Evolutionary conservation across 345 rosid species (phyloP).

Genomic region (Lumnitzera littorea): DNA sequence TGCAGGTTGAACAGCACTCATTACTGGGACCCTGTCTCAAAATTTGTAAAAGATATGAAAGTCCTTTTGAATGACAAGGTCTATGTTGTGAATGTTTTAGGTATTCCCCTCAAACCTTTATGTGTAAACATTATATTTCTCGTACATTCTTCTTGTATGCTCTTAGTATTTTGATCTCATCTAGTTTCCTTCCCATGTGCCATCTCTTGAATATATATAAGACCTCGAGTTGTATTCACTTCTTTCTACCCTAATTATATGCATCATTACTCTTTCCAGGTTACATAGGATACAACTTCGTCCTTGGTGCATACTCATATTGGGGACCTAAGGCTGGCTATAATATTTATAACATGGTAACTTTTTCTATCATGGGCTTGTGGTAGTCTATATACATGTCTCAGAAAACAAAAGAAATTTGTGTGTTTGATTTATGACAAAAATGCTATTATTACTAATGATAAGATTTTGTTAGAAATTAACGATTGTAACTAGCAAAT

Average conservation of each 20-base stretch:
- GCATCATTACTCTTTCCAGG: constrained; percentile 35
- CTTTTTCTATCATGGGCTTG: constrained; percentile 1
- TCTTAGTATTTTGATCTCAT: no score
- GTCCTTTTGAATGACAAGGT: constrained; percentile 56
- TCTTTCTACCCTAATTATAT: no score
- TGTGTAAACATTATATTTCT: background rate
- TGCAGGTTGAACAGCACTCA: constrained; percentile 26
- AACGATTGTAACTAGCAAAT: no score
- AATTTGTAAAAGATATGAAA: constrained; percentile 55
- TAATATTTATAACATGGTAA: constrained; percentile 81
- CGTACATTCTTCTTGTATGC: background rate
- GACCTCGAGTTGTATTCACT: no score
- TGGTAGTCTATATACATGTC: no score
- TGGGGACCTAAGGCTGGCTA: constrained; percentile 99
- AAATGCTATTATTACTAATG: no score
- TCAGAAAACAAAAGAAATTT: no score
- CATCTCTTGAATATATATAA: no score
- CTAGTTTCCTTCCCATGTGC: no score
- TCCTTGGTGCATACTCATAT: constrained; percentile 90
- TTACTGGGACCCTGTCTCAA: constrained; percentile 36
- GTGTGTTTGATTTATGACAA: no score
- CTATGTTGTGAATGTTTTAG: constrained; percentile 67
- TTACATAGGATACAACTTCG: constrained; percentile 78
- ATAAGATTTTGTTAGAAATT: no score
- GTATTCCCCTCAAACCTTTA: constrained; percentile 23